These are phyloP conservation scores for Tricholomella constricta DNA, from an alignment of 768 basidiomycete genomes.

Conservation along the genomic window DNA sequence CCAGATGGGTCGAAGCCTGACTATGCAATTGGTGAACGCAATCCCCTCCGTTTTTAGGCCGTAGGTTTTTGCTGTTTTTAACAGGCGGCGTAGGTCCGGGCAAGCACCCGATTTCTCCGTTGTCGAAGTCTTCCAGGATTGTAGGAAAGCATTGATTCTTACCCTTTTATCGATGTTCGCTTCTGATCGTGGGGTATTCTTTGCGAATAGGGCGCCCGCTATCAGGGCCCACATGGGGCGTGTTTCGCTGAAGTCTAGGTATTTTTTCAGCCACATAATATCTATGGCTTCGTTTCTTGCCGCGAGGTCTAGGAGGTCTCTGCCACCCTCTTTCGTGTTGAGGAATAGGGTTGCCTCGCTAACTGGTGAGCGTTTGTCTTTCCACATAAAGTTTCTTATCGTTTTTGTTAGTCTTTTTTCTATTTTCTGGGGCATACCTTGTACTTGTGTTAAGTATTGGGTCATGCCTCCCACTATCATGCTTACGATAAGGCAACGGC, in stretches of 20 bases:
- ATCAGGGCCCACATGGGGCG: slow-evolving; percentile 30
- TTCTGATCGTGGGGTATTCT: background rate
- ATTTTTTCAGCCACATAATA: slow-evolving; percentile 26
- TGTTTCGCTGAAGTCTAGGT: slow-evolving; percentile 12
- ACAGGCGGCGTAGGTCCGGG: background rate
- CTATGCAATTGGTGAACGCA: slow-evolving; percentile 5
- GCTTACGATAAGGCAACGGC: slow-evolving; percentile 20
- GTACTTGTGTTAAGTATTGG: slow-evolving; percentile 36
- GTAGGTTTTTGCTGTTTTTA: slow-evolving; percentile 21
- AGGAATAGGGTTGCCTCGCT: slow-evolving; percentile 19
- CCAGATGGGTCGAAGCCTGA: slow-evolving; percentile 30
- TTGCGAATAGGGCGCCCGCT: slow-evolving; percentile 25
- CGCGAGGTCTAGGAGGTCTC: slow-evolving; percentile 27
- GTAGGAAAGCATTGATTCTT: slow-evolving; percentile 24
- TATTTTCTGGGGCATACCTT: slow-evolving; percentile 36
- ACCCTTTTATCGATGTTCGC: background rate
- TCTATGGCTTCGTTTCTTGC: slow-evolving; percentile 29
- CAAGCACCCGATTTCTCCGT: slow-evolving; percentile 1
- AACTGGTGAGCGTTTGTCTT: slow-evolving; percentile 14
- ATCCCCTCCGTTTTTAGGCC: slow-evolving; percentile 1
- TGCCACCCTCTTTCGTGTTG: too few species aligned
- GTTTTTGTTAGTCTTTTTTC: slow-evolving; percentile 20
- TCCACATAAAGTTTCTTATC: slow-evolving; percentile 30
- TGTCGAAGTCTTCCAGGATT: slow-evolving; percentile 33
- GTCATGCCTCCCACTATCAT: slow-evolving; percentile 32